These are phyloP conservation scores for Coleophoma cylindrospora DNA, from an alignment of 2,329 filamentous ascomycete genomes.

Conservation along the genomic window DNA sequence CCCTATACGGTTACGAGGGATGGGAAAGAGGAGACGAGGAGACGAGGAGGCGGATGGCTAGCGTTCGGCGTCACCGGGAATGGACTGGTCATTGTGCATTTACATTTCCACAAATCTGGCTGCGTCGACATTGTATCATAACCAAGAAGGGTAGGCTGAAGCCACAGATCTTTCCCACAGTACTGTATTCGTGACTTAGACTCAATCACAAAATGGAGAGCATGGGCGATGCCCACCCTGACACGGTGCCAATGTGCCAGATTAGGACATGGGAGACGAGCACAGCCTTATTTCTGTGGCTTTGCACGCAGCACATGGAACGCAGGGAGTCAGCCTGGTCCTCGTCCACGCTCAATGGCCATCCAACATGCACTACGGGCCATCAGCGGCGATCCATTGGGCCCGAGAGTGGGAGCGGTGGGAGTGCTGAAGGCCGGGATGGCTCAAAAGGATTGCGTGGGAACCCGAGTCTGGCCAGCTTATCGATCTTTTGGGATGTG, in stretches of 20 bases:
- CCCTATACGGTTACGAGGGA: no score
- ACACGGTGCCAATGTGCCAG: background rate
- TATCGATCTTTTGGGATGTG: background rate
- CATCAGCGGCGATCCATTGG: no score
- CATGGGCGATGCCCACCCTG: background rate
- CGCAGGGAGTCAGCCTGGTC: conserved; percentile 10
- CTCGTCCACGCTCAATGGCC: no score
- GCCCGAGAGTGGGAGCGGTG: no score
- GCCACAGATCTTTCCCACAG: conserved; percentile 6
- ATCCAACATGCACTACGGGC: no score
- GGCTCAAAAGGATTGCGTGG: no score
- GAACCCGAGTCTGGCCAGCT: background rate
- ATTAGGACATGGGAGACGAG: background rate
- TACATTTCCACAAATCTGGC: conserved; percentile 3
- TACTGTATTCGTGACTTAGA: conserved; percentile 16
- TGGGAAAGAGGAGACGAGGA: no score
- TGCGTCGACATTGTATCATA: conserved; percentile 16
- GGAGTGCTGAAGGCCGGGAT: no score
- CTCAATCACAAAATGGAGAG: conserved; percentile 7
- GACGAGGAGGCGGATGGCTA: conserved; percentile 4
- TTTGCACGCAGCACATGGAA: conserved; percentile 12
- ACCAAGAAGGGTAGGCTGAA: conserved; percentile 11
- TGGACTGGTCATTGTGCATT: conserved; percentile 6
- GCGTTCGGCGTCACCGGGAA: conserved; percentile 18
- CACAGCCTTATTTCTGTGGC: conserved; percentile 19